These are phyloP conservation scores for Cladorrhinum sp. DNA, from an alignment of 2,329 filamentous ascomycete genomes.

Conservation along the genomic window DNA sequence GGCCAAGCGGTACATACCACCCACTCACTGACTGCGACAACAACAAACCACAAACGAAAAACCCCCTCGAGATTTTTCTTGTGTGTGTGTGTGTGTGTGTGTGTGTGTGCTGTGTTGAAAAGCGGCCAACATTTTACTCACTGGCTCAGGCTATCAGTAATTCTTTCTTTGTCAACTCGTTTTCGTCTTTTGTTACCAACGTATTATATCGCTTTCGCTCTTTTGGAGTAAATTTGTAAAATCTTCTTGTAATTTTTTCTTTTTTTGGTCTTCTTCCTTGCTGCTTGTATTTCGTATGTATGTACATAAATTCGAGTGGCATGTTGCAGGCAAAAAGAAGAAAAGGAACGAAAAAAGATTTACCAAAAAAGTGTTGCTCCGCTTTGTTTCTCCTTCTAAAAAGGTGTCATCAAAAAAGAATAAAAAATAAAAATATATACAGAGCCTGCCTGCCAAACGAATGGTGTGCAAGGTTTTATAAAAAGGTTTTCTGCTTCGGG, in stretches of 20 bases:
- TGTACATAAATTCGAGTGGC: neutral
- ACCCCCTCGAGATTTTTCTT: too few relatives aligned
- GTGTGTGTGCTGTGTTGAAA: too few relatives aligned
- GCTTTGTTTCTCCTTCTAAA: neutral
- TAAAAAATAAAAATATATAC: constrained; percentile 4
- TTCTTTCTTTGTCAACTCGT: too few relatives aligned
- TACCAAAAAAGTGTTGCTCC: neutral
- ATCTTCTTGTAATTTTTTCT: neutral
- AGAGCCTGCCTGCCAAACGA: constrained; percentile 7
- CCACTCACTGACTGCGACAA: too few relatives aligned
- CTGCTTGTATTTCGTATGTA: neutral
- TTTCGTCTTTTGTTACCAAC: too few relatives aligned
- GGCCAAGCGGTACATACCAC: too few relatives aligned
- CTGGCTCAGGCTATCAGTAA: constrained; percentile 3
- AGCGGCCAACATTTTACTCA: too few relatives aligned
- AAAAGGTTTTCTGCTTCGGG: neutral
- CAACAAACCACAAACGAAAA: too few relatives aligned
- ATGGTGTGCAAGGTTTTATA: neutral
- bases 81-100: too few relatives aligned
- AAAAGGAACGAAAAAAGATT: neutral
- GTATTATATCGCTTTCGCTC: neutral
- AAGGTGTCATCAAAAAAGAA: neutral
- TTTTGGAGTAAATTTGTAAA: neutral
- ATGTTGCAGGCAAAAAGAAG: neutral
- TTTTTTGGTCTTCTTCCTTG: neutral